phyloP scores from a whole-genome alignment of 73 alveolate species.

The Tetrahymena thermophila region DNA sequence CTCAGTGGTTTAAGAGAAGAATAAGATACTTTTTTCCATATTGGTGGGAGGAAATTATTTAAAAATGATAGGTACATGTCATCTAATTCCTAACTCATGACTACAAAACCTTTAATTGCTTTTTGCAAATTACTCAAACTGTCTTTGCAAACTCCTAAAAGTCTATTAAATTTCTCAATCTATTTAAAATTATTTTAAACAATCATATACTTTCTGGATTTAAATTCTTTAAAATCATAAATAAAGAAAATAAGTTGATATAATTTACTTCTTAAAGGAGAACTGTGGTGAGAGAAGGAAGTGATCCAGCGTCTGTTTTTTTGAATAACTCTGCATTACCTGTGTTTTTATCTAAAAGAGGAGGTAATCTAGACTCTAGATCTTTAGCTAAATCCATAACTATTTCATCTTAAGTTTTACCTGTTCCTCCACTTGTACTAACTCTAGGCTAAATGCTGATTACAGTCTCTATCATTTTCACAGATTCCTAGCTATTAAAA shows the following conservation, averaged over 20 bases:
- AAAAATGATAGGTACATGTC: slow-evolving; percentile 76
- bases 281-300: slow-evolving; percentile 77
- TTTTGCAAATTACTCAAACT: slow-evolving; percentile 59
- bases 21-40: slow-evolving; percentile 77
- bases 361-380: slow-evolving; percentile 62
- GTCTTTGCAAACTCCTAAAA: slow-evolving; percentile 60
- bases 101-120: slow-evolving; percentile 83
- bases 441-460: slow-evolving; percentile 89
- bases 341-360: slow-evolving; percentile 58
- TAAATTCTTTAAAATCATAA: no score
- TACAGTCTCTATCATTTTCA: slow-evolving; percentile 73
- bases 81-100: slow-evolving; percentile 81
- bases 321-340: slow-evolving; percentile 39
- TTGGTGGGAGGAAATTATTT: slow-evolving; percentile 71
- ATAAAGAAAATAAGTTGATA: background rate
- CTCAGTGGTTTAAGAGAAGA: slow-evolving; percentile 77
- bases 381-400: slow-evolving; percentile 70
- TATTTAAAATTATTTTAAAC: background rate
- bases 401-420: slow-evolving; percentile 72
- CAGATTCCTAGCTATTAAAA: slow-evolving; percentile 79
- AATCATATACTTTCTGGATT: background rate
- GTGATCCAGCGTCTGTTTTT: slow-evolving; percentile 55
- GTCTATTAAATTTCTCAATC: slow-evolving; percentile 72
- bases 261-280: slow-evolving; percentile 60
- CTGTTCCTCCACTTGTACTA: slow-evolving; percentile 67